Base-by-base conservation (phyloP, 495 filamentous ascomycete species). In the Trichoderma reesei region DNA sequence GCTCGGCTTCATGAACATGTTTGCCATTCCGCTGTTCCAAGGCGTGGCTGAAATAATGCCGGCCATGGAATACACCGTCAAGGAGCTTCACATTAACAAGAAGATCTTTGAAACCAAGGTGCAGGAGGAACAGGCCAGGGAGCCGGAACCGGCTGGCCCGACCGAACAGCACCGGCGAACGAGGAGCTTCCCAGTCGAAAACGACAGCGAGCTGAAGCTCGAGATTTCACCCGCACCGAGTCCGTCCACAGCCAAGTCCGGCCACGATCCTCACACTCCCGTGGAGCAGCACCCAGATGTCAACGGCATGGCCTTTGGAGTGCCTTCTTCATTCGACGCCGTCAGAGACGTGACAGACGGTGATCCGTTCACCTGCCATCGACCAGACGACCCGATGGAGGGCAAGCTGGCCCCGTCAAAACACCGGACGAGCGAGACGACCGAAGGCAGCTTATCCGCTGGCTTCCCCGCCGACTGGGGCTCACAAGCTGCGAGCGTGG, bases 1-100 rank as follows among this genome's bases (percentile, higher is more conserved):
- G 75, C 88, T 96, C 68, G 86, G 88, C 37, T 98, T 98, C 77
- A 96, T 98, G 89, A 94, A 88, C 63, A 82, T 96, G 65, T 98
- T 98, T 71, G 94, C 93, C 26, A 82, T 89, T 41, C 94, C 94
- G 0, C 82, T 98, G 0, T 98, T 98, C 71, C 86, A 91, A 66
- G 88, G 85, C 31, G 85, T 96, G 18, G 85, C 89, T 34, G 87
- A 95, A 63, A 83, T 98, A 46, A 75, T 98, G 61, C 92, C 94
- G 7, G 83, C 81, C 31, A 87, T 98, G 85, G 76, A 80, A 41
- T 96, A 92, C 72, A 90, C 85, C 41, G 88, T 92, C 8, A 83
- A 88, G 3, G 90, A 96, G 71, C 85, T 98, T 54, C 78, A 85
- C 34, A 72, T 73, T 36, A 98, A 98, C 73, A 86, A 87, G 70